Conservation (phyloP, 345 rosid species). For the Eucalyptus shirleyi region DNA sequence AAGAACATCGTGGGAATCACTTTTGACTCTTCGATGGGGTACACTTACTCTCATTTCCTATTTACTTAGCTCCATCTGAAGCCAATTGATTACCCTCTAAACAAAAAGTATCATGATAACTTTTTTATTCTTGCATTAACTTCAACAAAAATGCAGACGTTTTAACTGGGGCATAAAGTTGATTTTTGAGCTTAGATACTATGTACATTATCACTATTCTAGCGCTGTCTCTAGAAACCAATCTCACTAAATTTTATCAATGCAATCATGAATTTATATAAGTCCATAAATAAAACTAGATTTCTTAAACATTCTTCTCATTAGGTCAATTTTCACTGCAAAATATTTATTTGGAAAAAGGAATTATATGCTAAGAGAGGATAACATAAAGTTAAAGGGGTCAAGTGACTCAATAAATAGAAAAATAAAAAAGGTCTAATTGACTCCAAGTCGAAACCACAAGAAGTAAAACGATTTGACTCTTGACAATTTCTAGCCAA, state of each 20-base stretch:
- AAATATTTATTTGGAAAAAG: background rate
- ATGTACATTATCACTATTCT: background rate
- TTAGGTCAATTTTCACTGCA: background rate
- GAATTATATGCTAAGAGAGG: background rate
- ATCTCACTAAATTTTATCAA: background rate
- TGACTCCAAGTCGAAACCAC: background rate
- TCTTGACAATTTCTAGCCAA: background rate
- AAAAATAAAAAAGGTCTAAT: background rate
- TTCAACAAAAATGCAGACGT: background rate
- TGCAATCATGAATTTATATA: background rate
- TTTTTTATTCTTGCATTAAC: background rate
- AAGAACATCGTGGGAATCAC: conserved; percentile 78
- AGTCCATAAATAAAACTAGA: background rate
- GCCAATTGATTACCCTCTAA: background rate
- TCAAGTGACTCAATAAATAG: background rate
- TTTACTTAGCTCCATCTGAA: background rate
- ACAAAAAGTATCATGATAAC: background rate
- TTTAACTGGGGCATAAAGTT: background rate
- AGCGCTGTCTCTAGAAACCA: background rate
- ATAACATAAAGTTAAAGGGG: background rate
- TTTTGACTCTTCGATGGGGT: conserved; percentile 66
- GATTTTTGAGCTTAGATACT: background rate
- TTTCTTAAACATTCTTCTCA: background rate
- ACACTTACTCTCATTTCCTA: background rate
- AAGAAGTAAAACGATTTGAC: background rate